Evolutionary conservation across 352 stramenopile species (phyloP).

Genomic region (Globisporangium cederbergense): DNA sequence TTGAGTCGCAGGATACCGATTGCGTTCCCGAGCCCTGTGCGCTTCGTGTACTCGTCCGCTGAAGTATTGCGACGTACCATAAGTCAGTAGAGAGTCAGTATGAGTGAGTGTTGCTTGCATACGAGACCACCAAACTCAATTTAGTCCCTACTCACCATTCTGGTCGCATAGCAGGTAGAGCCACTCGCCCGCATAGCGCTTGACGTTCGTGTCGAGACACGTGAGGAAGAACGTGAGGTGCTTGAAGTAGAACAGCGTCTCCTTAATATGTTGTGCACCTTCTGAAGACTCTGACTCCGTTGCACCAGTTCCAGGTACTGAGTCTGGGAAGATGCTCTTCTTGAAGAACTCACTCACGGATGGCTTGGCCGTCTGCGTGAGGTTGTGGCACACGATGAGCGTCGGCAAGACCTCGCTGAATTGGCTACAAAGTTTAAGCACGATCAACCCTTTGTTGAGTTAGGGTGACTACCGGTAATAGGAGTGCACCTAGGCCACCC

Average conservation of each 20-base stretch:
- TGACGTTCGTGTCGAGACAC: constrained; percentile 63
- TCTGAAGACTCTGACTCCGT: neutral
- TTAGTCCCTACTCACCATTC: constrained; percentile 42
- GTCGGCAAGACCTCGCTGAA: constrained; percentile 50
- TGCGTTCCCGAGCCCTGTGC: constrained; percentile 65
- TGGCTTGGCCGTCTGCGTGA: constrained; percentile 34
- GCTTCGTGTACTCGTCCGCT: constrained; percentile 75
- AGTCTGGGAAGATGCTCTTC: constrained; percentile 26
- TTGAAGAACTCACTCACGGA: constrained; percentile 40
- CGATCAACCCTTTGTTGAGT: too few relatives aligned
- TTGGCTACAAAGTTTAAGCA: constrained; percentile 16
- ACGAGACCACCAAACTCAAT: neutral
- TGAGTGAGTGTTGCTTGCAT: neutral
- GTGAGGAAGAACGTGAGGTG: constrained; percentile 73
- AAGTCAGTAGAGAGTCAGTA: constrained; percentile 10
- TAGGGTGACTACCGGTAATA: too few relatives aligned
- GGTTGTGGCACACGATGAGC: constrained; percentile 61
- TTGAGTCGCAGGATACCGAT: constrained; percentile 74
- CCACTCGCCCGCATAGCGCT: constrained; percentile 67
- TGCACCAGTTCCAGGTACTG: neutral
- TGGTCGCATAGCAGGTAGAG: constrained; percentile 70
- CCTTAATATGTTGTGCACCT: neutral
- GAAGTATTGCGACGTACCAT: neutral
- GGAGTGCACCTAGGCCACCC: neutral
- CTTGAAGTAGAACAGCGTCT: constrained; percentile 42